phyloP scores from a whole-genome alignment of 75 land plant genomes.

The Gnetum montanum region DNA sequence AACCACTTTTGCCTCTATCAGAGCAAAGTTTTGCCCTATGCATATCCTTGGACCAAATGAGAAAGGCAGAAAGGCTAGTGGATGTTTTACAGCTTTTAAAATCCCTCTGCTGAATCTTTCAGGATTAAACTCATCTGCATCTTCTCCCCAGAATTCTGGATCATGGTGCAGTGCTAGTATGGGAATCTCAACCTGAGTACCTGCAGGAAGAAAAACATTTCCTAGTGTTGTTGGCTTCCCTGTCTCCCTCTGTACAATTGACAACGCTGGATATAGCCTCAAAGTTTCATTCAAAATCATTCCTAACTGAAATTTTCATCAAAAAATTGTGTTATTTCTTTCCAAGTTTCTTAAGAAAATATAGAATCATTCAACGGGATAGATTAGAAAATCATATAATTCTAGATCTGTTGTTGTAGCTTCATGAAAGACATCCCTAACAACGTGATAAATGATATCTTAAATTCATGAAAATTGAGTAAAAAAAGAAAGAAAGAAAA shows the following conservation, averaged over 20 bases:
- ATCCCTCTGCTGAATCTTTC: conserved; percentile 19
- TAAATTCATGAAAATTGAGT: not conserved
- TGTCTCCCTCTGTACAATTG: conserved; percentile 6
- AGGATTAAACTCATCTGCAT: conserved; percentile 23
- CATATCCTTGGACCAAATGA: conserved; percentile 24
- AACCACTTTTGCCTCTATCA: conserved; percentile 20
- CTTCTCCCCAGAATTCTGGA: conserved; percentile 22
- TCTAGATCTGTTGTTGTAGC: not conserved
- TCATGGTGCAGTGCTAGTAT: conserved; percentile 20
- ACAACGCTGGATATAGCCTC: conserved; percentile 20
- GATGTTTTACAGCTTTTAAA: conserved; percentile 19
- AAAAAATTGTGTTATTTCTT: not conserved
- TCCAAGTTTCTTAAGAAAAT: not conserved
- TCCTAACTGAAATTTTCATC: conserved; percentile 12
- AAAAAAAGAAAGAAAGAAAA: not conserved
- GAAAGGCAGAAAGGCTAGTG: conserved; percentile 27
- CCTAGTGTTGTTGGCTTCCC: conserved; percentile 11
- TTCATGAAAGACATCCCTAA: not conserved
- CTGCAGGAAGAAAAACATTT: conserved; percentile 6
- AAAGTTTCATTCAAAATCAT: conserved; percentile 20
- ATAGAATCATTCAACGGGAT: not conserved
- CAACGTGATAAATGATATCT: not conserved
- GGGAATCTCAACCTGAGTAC: conserved; percentile 14
- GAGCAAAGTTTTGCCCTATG: conserved; percentile 18
- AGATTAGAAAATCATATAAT: not conserved